phyloP scores from a whole-genome alignment of 257 asterid species.

The Solanum peruvianum region DNA sequence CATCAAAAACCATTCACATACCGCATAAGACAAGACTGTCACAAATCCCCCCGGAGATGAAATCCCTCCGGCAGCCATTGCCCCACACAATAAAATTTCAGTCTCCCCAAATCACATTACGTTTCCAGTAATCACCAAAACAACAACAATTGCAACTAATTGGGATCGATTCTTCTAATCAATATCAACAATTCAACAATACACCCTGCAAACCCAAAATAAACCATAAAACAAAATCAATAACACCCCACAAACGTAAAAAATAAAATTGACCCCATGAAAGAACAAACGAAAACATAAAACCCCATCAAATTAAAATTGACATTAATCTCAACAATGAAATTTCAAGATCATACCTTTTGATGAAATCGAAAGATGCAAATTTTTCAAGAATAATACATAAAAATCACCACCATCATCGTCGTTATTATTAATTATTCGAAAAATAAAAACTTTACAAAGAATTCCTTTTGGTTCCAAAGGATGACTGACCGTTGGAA shows the following conservation, averaged over 20 bases:
- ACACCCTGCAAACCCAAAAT: neutral
- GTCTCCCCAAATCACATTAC: conserved; percentile 25
- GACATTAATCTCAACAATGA: neutral
- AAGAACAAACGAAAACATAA: neutral
- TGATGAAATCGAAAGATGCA: neutral
- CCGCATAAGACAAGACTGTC: conserved; percentile 64
- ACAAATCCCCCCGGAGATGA: conserved; percentile 34
- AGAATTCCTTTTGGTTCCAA: conserved; percentile 7
- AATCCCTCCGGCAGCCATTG: conserved; percentile 40
- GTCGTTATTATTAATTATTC: neutral
- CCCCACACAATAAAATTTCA: conserved; percentile 1
- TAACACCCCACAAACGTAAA: neutral
- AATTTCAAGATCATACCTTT: neutral
- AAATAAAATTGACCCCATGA: neutral
- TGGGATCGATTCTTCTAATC: neutral
- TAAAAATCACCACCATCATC: conserved; percentile 1
- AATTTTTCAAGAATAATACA: conserved; percentile 1
- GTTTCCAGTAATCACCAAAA: conserved; percentile 12
- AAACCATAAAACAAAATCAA: neutral
- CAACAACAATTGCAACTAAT: neutral
- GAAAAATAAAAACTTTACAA: neutral
- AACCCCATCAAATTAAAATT: neutral
- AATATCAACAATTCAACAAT: neutral
- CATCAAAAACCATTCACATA: conserved; percentile 83
- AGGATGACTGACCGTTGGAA: conserved; percentile 13